phyloP scores from a whole-genome alignment of 495 filamentous ascomycete genomes.

The Daldinia concentrica region DNA sequence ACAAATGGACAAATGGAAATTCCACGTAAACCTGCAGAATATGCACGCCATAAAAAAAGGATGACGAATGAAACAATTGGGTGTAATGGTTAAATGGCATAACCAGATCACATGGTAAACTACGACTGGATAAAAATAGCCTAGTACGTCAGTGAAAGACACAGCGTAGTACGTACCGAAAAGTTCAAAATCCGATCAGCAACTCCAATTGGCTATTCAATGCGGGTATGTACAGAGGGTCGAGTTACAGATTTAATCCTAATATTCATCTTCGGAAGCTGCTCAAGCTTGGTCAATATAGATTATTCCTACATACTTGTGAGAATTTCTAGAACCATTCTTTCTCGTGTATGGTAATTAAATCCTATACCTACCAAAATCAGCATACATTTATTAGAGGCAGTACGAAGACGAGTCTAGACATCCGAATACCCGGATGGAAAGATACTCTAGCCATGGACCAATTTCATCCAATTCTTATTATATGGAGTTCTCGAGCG shows the following conservation, averaged over 20 bases:
- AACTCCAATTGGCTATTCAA: neutral
- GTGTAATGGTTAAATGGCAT: slow-evolving; percentile 13
- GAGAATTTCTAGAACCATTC: neutral
- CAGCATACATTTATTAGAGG: neutral
- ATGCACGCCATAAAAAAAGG: neutral
- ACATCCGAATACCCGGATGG: neutral
- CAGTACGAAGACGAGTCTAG: neutral
- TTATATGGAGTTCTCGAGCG: neutral
- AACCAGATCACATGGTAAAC: slow-evolving; percentile 19
- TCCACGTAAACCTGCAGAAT: neutral
- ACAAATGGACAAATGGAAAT: slow-evolving; percentile 14
- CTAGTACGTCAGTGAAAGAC: slow-evolving; percentile 22
- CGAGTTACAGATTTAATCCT: slow-evolving; percentile 13
- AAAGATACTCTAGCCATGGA: neutral
- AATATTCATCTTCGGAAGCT: slow-evolving; percentile 9
- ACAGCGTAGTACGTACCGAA: slow-evolving; percentile 2
- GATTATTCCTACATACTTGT: slow-evolving; percentile 1
- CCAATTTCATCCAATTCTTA: neutral
- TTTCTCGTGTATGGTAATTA: neutral
- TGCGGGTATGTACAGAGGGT: neutral
- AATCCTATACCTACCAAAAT: slow-evolving; percentile 1
- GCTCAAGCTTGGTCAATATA: slow-evolving; percentile 16
- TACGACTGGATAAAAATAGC: slow-evolving; percentile 24
- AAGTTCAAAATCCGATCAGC: slow-evolving; percentile 3
- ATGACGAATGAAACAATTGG: slow-evolving; percentile 18